Evolutionary conservation across 371 early-diverging fungal genomes (phyloP).

Genomic region (Mortierella sp.): DNA sequence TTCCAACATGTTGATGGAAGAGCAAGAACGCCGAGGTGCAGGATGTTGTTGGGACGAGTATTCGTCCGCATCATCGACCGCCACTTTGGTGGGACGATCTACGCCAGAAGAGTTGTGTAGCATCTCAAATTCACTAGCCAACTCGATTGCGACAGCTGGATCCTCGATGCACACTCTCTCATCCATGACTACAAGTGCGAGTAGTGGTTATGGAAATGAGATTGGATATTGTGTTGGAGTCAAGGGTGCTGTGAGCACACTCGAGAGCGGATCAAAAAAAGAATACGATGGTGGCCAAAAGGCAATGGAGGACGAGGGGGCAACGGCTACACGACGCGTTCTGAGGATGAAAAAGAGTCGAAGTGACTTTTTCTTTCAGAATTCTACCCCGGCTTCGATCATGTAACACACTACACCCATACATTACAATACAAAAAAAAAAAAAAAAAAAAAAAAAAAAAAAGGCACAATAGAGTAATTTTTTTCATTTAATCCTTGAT

Average conservation of each 20-base stretch:
- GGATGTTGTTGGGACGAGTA: conserved; percentile 48
- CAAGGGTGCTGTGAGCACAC: neutral
- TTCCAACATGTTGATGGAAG: conserved; percentile 45
- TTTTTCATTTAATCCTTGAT: too few species aligned
- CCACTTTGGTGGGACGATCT: conserved; percentile 7
- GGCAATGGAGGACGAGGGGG: neutral
- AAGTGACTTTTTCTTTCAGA: conserved; percentile 51
- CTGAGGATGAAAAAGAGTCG: conserved; percentile 43
- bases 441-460: too few species aligned
- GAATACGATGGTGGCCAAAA: too few species aligned
- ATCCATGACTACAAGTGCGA: conserved; percentile 17
- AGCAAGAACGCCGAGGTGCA: conserved; percentile 39
- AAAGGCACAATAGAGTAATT: too few species aligned
- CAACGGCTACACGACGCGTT: conserved; percentile 9
- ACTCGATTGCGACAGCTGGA: conserved; percentile 7
- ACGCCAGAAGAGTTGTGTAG: conserved; percentile 24
- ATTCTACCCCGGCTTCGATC: conserved; percentile 45
- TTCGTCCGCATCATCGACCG: conserved; percentile 1
- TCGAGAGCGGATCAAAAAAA: neutral
- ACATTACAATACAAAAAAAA: too few species aligned
- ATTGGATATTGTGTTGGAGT: conserved; percentile 2
- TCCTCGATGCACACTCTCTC: conserved; percentile 25
- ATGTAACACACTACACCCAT: conserved; percentile 30
- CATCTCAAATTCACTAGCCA: conserved; percentile 15
- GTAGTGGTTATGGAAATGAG: conserved; percentile 11